Evolutionary conservation across 148 eudicot species (phyloP).

Genomic region (Fagopyrum esculentum): DNA sequence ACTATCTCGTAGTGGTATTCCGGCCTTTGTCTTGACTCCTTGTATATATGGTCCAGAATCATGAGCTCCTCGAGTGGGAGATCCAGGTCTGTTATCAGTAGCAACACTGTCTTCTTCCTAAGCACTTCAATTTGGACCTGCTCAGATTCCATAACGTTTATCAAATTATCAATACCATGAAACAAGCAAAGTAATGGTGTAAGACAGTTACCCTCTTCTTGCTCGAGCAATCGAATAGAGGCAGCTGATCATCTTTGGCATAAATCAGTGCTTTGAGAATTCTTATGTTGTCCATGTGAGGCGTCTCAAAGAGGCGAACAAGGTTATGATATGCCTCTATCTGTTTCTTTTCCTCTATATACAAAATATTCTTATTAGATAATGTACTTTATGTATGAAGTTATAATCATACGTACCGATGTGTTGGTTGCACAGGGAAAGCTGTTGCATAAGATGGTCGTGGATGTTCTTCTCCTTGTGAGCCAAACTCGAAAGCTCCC

Average conservation of each 20-base stretch:
- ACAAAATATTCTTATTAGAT: background rate
- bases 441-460: constrained; percentile 64
- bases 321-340: constrained; percentile 53
- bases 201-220: constrained; percentile 37
- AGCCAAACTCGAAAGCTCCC: constrained; percentile 87
- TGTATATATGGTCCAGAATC: constrained; percentile 41
- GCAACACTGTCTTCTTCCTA: constrained; percentile 53
- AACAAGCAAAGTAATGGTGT: background rate
- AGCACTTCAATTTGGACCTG: constrained; percentile 73
- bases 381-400: too few species aligned
- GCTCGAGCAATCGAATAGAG: constrained; percentile 47
- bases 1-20: constrained; percentile 62
- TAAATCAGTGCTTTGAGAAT: constrained; percentile 57
- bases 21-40: constrained; percentile 32
- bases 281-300: constrained; percentile 64
- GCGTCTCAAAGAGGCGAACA: constrained; percentile 47
- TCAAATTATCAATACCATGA: background rate
- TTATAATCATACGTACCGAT: constrained; percentile 31
- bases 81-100: constrained; percentile 77
- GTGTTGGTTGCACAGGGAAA: constrained; percentile 56
- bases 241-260: constrained; percentile 53
- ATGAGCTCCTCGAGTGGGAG: constrained; percentile 45
- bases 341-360: constrained; percentile 69
- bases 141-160: background rate
- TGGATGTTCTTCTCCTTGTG: constrained; percentile 71